Evolutionary conservation across 352 stramenopile species (phyloP).

Genomic region (Globisporangium cystogenes): DNA sequence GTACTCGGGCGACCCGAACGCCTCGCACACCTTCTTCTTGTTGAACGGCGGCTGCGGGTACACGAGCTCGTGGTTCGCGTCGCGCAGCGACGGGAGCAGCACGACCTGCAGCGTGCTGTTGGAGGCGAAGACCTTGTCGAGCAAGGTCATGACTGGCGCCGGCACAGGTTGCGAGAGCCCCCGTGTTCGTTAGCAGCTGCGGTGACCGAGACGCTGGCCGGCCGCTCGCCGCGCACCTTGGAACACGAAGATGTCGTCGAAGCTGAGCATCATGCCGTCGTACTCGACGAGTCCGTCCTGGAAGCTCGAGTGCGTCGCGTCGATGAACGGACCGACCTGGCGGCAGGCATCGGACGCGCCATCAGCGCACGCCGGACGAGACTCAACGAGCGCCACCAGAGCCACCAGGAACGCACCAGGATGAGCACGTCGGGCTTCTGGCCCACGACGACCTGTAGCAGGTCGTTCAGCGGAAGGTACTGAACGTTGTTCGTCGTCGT

Average conservation of each 20-base stretch:
- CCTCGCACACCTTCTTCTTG: constrained; percentile 77
- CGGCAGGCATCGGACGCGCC: neutral
- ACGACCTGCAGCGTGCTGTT: constrained; percentile 81
- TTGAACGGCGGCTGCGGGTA: constrained; percentile 93
- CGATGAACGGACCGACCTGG: constrained; percentile 95
- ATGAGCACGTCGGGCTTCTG: constrained; percentile 93
- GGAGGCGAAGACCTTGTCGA: constrained; percentile 59
- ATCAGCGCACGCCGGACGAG: neutral
- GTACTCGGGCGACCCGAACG: constrained; percentile 47
- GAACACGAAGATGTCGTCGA: constrained; percentile 84
- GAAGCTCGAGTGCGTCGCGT: constrained; percentile 89
- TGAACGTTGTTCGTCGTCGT: constrained; percentile 93
- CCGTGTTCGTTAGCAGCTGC: neutral
- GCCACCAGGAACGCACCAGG: constrained; percentile 43
- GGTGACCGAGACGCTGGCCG: constrained; percentile 1
- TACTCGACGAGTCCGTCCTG: constrained; percentile 76
- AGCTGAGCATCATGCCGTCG: constrained; percentile 76
- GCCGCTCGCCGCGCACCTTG: too few species aligned
- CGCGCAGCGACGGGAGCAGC: constrained; percentile 93
- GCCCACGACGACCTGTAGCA: constrained; percentile 76
- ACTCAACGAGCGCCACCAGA: neutral
- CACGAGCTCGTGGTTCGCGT: constrained; percentile 94
- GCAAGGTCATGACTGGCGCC: constrained; percentile 56
- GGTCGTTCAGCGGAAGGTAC: constrained; percentile 94
- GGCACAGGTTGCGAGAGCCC: neutral